Evolutionary conservation across 495 filamentous ascomycete genomes (phyloP), one percentile per base, ranked within the genome.

Genomic region (Clohesyomyces aquaticus): DNA sequence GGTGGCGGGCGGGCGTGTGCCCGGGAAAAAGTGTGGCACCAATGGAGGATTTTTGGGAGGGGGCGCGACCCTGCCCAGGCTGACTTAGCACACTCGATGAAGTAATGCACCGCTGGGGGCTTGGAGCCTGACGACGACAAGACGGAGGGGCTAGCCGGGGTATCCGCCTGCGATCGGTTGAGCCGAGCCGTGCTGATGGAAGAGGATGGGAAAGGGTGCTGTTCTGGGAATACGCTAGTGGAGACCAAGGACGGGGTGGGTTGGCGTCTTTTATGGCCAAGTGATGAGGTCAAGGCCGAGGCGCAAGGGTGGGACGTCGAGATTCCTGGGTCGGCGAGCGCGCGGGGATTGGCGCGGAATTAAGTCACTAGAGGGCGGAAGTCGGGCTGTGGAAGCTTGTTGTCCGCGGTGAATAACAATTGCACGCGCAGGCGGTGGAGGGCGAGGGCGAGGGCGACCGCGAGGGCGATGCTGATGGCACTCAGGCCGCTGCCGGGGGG

Each of bases 171-270:
- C 25, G 66, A 69, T 69, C 54, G 60, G 60, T 69, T 69, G 48
- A 60, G 38, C 66, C 66, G 66, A 65, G 66, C 66, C 66, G 66
- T 59, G 66, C 22, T 42, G 61, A 56, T 65, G 55, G 66, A 42
- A 65, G 27, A 35, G 42, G 49, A 12, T 55, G 57, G 55, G 53
- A 35, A 23, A 10, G 18, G 27, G 62, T 54, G 46, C 28, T 55
- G 61, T 54, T 46, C 61, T 53, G 41, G 48, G 28, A 29, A 42
- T 1, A 9, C 48, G 48, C 48, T 23, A 18, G 14, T n/a, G 43
- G 16, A 21, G 29, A 47, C 19, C 61, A 45, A 53, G 28, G 61
- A 59, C 55, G 48, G 1, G 43, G 32, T 19, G 61, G 61, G 11
- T 53, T 64, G 54, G 45, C 29, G 52, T 10, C 6, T 14, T 38